These are phyloP conservation scores for Amanita polypyramis DNA, from an alignment of 768 basidiomycete species.

Conservation along the genomic window DNA sequence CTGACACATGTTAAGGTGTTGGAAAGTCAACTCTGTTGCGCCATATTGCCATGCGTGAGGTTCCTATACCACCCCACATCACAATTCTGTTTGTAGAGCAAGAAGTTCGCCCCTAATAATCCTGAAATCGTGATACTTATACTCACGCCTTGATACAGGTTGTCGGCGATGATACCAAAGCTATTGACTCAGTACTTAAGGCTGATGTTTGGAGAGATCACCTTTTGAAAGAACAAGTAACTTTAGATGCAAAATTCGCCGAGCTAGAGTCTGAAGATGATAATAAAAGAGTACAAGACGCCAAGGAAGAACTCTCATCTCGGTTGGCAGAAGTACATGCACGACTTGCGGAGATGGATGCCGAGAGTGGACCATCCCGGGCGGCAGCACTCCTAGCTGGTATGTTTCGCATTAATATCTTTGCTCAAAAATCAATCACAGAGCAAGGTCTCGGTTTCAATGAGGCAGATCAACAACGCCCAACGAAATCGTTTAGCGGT, in stretches of 20 bases:
- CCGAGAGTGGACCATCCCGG: constrained; percentile 91
- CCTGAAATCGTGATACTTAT: constrained; percentile 1
- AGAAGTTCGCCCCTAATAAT: constrained; percentile 42
- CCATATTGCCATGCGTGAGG: constrained; percentile 90
- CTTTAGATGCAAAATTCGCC: constrained; percentile 62
- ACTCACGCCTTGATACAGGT: constrained; percentile 36
- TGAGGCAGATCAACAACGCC: constrained; percentile 75
- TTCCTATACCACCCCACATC: constrained; percentile 89
- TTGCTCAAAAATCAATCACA: background rate
- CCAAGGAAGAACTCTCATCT: constrained; percentile 73
- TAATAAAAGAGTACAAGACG: constrained; percentile 74
- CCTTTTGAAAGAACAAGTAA: constrained; percentile 73
- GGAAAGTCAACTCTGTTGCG: constrained; percentile 95
- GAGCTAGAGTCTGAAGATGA: constrained; percentile 67
- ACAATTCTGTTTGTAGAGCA: constrained; percentile 98
- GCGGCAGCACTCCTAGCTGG: constrained; percentile 86
- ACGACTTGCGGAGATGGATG: constrained; percentile 94
- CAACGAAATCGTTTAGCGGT: constrained; percentile 84
- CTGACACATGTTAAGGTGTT: constrained; percentile 41
- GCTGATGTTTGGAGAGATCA: constrained; percentile 99
- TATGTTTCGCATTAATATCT: constrained; percentile 16
- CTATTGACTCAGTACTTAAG: constrained; percentile 92
- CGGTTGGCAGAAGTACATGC: constrained; percentile 85
- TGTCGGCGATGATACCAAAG: constrained; percentile 85
- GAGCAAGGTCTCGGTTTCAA: constrained; percentile 78